Base-by-base conservation (phyloP, 805 yeast species). In the Wickerhamiella nectarea region DNA sequence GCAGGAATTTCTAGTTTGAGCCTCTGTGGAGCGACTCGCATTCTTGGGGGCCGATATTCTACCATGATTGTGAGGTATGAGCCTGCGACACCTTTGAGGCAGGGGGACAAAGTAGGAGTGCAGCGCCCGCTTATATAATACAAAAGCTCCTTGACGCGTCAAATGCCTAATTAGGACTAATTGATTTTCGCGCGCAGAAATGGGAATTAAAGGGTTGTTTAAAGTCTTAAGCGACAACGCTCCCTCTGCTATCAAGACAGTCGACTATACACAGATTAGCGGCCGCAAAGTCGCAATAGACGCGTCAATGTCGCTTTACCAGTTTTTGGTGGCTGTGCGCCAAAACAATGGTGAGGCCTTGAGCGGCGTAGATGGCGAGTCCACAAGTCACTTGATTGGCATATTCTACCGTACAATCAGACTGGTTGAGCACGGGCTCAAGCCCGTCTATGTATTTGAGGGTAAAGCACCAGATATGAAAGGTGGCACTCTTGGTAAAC, bases 261-360 rank as follows among this genome's bases (percentile, higher is more conserved):
- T 75, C 46, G 95, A 85, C 51, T 79, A 89, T 67, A 89, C 89
- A 63, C 70, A 81, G 12, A 73, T 86, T 38, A 80, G 83, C 56
- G 98, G 98, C 1, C 69, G 97, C 36, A 91, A 91, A 66, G 94
- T 91, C n/a, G 98, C 98, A 47, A 87, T 91, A 48, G 89, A 60
- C 41, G 59, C 63, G 2, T 87, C 97, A 8, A 91, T 91, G 98
- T 85, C 94, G 52, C 69, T 91, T 34, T 91, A 91, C 59, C 99
- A 91, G 62, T 91, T 89, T 57, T 69, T 91, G 39, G 87, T 91
- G 56, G 96, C 97, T 0, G 98, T 91, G 4, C 73, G 99, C 57
- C 97, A 89, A 54, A 86, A 81, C 46, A 97, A 91, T 56, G 99
- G 99, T n/a, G 85, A 77, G 49, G 94, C 86, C 58, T 68, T 91